phyloP scores from a whole-genome alignment of 106 monocot genomes.

The Dendrobium nobile region DNA sequence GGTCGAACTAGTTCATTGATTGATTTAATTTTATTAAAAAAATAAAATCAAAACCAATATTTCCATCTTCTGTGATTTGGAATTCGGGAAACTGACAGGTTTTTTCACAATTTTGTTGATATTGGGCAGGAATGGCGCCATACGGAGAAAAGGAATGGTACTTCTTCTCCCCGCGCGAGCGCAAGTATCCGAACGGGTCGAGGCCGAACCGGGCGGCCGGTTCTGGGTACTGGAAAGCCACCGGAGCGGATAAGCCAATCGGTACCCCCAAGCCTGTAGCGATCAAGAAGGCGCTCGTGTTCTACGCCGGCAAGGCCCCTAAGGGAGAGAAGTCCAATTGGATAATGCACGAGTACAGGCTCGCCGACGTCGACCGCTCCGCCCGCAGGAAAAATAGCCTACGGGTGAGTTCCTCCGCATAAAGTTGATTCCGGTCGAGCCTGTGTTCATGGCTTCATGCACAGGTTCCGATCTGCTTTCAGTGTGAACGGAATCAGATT shows the following conservation, averaged over 20 bases:
- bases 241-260: conserved; percentile 80
- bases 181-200: conserved; percentile 84
- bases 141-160: conserved; percentile 93
- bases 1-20: no score
- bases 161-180: conserved; percentile 80
- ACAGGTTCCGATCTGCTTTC: neutral
- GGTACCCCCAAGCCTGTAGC: conserved; percentile 54
- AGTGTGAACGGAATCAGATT: conserved; percentile 10
- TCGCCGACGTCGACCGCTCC: conserved; percentile 73
- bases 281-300: conserved; percentile 86
- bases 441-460: no score
- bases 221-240: conserved; percentile 90
- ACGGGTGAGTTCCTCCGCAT: conserved; percentile 23
- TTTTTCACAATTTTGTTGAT: no score
- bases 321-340: conserved; percentile 82
- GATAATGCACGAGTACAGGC: conserved; percentile 95
- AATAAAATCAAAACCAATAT: no score
- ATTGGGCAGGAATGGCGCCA: conserved; percentile 34
- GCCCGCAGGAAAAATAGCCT: conserved; percentile 51
- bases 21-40: no score
- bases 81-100: no score
- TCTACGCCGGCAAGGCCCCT: conserved; percentile 79
- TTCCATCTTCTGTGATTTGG: no score
- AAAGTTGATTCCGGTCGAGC: no score
- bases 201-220: conserved; percentile 77